Base-by-base conservation (phyloP, 345 rosid genomes). In the Linum usitatissimum region DNA sequence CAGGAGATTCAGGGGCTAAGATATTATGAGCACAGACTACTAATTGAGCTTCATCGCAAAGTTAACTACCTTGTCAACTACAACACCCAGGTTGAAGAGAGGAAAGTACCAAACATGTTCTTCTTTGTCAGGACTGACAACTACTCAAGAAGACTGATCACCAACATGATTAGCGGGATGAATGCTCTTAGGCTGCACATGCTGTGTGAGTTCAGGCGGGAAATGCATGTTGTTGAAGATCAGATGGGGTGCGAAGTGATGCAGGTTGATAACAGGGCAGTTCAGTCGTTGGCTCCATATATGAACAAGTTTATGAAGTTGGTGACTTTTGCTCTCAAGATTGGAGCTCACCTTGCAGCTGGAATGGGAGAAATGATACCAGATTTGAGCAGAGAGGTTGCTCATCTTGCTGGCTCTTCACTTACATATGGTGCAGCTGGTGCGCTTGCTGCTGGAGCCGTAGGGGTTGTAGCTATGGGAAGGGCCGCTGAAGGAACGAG, bases 331-430 rank as follows among this genome's bases (percentile, higher is more conserved):
- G 96, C 95, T 6, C 82, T 90, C 36, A 84, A 86, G 80, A 93
- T 90, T 40, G 99, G 97, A 62, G 96, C 96, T 9, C 92, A 93
- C 77, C 79, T 91, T 67, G 97, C 90, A 30, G 83, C 81, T 38
- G 96, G 96, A 58, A 84, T 89, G 97, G 96, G 98, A 71, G 80
- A 81, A 66, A 65, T 92, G 86, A 92, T 92, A 81, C 96, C 98
- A 18, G 95, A 92, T 73, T 82, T 89, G 70, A 81, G 98, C 81
- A 78, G 85, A 59, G 91, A 84, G 74, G 84, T 85, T 18, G 85
- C 93, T 48, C 91, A 81, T 73, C 71, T 89, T 18, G 75, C 85
- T 14, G 84, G 81, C 55, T 82, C 95, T 60, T 75, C 96, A 40
- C 67, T 77, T 21, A 71, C 81, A 78, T 63, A 69, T 65, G 98